phyloP scores from a whole-genome alignment of 129 eudicot genomes.

The Calendula officinalis region DNA sequence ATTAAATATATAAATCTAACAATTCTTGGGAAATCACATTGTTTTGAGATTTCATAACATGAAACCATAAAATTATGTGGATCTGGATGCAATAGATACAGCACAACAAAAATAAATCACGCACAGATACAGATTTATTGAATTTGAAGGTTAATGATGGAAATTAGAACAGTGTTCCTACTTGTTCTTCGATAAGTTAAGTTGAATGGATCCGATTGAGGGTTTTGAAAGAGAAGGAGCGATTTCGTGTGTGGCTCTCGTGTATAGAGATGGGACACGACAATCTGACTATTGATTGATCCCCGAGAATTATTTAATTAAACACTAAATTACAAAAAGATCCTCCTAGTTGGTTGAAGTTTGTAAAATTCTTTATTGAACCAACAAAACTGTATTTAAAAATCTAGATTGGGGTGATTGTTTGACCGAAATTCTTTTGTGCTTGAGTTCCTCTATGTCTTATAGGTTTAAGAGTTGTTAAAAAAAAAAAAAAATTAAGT shows the following conservation, averaged over 20 bases:
- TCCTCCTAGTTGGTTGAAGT: not conserved
- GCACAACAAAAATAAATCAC: not conserved
- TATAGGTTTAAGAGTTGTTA: too few species aligned
- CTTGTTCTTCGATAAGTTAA: conserved; percentile 22
- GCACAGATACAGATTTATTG: not conserved
- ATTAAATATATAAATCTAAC: conserved; percentile 6
- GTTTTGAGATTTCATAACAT: not conserved
- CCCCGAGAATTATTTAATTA: not conserved
- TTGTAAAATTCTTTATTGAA: too few species aligned
- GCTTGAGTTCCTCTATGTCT: too few species aligned
- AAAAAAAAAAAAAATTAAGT: too few species aligned
- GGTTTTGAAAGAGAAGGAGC: conserved; percentile 25
- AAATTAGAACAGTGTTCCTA: conserved; percentile 16
- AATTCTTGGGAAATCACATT: conserved; percentile 4
- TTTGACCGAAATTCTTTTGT: too few species aligned
- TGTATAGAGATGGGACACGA: conserved; percentile 27
- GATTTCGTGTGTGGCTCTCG: conserved; percentile 29
- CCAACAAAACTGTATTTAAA: too few species aligned
- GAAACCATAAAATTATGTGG: conserved; percentile 2
- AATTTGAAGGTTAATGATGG: conserved; percentile 4
- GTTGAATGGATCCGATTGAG: conserved; percentile 28
- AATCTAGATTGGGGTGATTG: too few species aligned
- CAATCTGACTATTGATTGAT: conserved; percentile 19
- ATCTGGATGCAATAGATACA: conserved; percentile 13
- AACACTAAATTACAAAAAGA: conserved; percentile 15